A percentile compares a stretch with the other conserved stretches of the same genome.
Conservation (phyloP, 371 early-diverging fungal species). For the Mucor lusitanicus region DNA sequence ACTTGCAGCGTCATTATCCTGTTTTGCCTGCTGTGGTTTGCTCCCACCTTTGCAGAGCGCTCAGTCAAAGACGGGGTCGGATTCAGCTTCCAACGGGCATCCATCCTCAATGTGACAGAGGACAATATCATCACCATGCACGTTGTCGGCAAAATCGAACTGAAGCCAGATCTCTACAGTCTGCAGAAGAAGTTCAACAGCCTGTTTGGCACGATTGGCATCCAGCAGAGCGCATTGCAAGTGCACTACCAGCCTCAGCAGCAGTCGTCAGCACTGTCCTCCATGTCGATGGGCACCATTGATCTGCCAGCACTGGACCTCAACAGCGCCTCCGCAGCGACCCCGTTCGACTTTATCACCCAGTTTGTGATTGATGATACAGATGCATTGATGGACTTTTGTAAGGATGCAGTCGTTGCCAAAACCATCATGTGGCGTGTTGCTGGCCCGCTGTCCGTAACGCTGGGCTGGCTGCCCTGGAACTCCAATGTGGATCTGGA, state of each 20-base stretch:
- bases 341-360: slow-evolving; percentile 45
- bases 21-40: slow-evolving; percentile 29
- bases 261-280: no score
- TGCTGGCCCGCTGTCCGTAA: slow-evolving; percentile 28
- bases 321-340: slow-evolving; percentile 12
- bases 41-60: slow-evolving; percentile 51
- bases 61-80: slow-evolving; percentile 34
- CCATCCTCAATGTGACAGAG: slow-evolving; percentile 36
- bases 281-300: slow-evolving; percentile 33
- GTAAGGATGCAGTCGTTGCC: slow-evolving; percentile 40
- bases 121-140: slow-evolving; percentile 41
- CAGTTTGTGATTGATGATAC: slow-evolving; percentile 36
- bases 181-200: slow-evolving; percentile 21
- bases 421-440: slow-evolving; percentile 41
- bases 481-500: slow-evolving; percentile 23
- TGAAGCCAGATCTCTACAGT: slow-evolving; percentile 24
- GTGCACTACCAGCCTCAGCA: slow-evolving; percentile 15
- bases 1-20: slow-evolving; percentile 3
- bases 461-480: slow-evolving; percentile 39
- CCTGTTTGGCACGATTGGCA: slow-evolving; percentile 34
- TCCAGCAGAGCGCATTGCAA: slow-evolving; percentile 15
- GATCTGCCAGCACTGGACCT: slow-evolving; percentile 36
- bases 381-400: slow-evolving; percentile 39
- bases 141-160: slow-evolving; percentile 35
- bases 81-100: slow-evolving; percentile 36